Evolutionary conservation across 2,329 filamentous ascomycete species (phyloP).

Genomic region (Penicillium oxalicum): DNA sequence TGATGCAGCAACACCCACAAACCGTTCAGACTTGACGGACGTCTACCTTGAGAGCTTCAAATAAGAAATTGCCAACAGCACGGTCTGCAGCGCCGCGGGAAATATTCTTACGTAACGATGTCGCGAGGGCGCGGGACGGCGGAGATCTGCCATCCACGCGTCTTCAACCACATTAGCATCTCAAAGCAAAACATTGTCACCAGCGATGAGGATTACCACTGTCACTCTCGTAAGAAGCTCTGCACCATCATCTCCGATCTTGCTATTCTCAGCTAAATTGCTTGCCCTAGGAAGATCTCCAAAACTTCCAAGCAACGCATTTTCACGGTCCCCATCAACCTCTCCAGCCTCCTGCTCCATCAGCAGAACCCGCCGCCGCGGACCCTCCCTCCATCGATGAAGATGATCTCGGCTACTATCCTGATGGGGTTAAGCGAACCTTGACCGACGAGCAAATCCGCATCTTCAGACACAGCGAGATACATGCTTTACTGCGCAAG

Average conservation of each 20-base stretch:
- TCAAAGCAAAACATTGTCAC: no score
- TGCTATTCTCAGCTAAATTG: no score
- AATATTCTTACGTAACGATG: slow-evolving; percentile 1
- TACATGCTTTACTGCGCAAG: slow-evolving; percentile 62
- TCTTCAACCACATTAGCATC: neutral
- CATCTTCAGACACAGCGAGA: slow-evolving; percentile 84
- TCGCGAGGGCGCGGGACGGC: neutral
- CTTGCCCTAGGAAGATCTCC: slow-evolving; percentile 51
- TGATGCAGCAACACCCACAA: no score
- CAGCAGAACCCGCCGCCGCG: slow-evolving; percentile 1
- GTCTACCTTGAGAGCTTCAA: neutral
- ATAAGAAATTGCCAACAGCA: neutral
- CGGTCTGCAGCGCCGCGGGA: no score
- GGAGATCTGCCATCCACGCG: slow-evolving; percentile 7
- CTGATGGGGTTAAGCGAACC: slow-evolving; percentile 79
- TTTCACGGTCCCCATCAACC: slow-evolving; percentile 38
- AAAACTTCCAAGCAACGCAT: slow-evolving; percentile 54
- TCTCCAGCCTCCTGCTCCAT: neutral
- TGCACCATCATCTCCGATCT: no score
- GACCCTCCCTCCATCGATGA: slow-evolving; percentile 26
- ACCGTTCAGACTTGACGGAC: no score
- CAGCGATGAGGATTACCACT: slow-evolving; percentile 26
- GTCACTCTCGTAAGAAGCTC: slow-evolving; percentile 30
- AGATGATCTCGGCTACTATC: slow-evolving; percentile 74
- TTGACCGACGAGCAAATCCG: slow-evolving; percentile 85